phyloP scores from a whole-genome alignment of 169 alveolate species.

The Eimeria acervulina region DNA sequence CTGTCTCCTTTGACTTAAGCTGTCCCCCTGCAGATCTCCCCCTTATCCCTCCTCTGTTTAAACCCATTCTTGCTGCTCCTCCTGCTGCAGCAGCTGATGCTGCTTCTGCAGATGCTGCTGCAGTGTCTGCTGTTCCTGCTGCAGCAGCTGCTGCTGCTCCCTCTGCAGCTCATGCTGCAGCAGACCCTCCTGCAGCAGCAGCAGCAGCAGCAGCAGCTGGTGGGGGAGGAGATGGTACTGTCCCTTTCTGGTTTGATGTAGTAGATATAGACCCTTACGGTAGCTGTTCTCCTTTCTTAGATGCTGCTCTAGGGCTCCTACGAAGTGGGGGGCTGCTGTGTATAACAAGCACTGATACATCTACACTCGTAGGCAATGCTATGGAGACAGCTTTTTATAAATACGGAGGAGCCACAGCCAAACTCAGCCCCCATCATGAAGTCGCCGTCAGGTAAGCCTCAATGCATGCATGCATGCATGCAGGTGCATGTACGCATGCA shows the following conservation, averaged over 20 bases:
- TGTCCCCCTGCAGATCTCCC: slow-evolving; percentile 2
- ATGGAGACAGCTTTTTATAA: slow-evolving; percentile 94
- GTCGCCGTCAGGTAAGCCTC: slow-evolving; percentile 87
- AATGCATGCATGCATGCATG: not conserved
- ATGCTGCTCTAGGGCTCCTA: slow-evolving; percentile 92
- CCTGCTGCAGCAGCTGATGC: not conserved
- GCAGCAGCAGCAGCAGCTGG: slow-evolving; percentile 20
- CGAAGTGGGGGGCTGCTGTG: slow-evolving; percentile 90
- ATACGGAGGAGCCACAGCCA: slow-evolving; percentile 94
- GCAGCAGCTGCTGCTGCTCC: not conserved
- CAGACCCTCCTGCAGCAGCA: slow-evolving; percentile 10
- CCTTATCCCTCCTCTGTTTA: slow-evolving; percentile 70
- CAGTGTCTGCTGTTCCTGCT: not conserved
- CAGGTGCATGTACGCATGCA: not conserved
- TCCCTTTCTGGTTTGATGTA: slow-evolving; percentile 87
- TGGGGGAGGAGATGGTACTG: not conserved
- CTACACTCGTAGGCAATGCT: slow-evolving; percentile 94
- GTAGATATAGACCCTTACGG: slow-evolving; percentile 97
- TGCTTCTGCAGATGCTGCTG: not conserved
- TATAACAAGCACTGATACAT: slow-evolving; percentile 96
- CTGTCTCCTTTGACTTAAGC: slow-evolving; percentile 58
- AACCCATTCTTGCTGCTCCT: not conserved
- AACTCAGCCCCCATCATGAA: slow-evolving; percentile 94
- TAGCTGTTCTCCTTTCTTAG: slow-evolving; percentile 94
- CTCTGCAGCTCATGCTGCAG: not conserved